A percentile compares a stretch with the other conserved stretches of the same genome.
phyloP scores from a whole-genome alignment of 2,329 filamentous ascomycete genomes.

The Graphium sp. region DNA sequence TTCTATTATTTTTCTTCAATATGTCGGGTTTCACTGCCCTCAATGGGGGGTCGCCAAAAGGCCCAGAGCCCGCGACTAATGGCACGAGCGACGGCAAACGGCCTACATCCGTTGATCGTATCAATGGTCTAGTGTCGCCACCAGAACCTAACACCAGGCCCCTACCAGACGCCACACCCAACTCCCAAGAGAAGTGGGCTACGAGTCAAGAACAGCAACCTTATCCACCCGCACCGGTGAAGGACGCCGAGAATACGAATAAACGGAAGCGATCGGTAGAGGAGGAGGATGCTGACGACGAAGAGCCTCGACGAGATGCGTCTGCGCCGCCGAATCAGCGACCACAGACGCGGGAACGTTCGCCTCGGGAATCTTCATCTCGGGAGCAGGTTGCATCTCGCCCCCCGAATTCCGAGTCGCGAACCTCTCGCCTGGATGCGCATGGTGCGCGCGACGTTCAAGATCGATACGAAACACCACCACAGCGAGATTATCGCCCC shows the following conservation, averaged over 20 bases:
- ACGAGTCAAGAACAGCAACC: constrained; percentile 1
- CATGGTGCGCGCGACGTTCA: too few relatives aligned
- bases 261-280: constrained; percentile 62
- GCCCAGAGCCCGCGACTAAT: constrained; percentile 15
- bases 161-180: too few relatives aligned
- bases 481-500: constrained; percentile 24
- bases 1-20: constrained; percentile 5
- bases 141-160: constrained; percentile 9
- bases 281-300: too few relatives aligned
- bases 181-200: too few relatives aligned
- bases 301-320: constrained; percentile 31
- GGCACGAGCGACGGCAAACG: too few relatives aligned
- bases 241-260: constrained; percentile 31
- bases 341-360: constrained; percentile 13
- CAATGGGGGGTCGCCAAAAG: constrained; percentile 30
- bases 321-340: constrained; percentile 18
- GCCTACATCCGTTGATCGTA: constrained; percentile 1
- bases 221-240: constrained; percentile 3
- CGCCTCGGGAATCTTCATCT: constrained; percentile 17
- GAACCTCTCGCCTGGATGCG: constrained; percentile 2
- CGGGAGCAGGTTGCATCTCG: constrained; percentile 7
- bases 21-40: constrained; percentile 36
- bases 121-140: constrained; percentile 5
- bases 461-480: constrained; percentile 23
- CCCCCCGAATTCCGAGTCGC: constrained; percentile 2